These are phyloP conservation scores for Xylariaceae sp. DNA, from an alignment of 2,329 filamentous ascomycete species.

Conservation along the genomic window DNA sequence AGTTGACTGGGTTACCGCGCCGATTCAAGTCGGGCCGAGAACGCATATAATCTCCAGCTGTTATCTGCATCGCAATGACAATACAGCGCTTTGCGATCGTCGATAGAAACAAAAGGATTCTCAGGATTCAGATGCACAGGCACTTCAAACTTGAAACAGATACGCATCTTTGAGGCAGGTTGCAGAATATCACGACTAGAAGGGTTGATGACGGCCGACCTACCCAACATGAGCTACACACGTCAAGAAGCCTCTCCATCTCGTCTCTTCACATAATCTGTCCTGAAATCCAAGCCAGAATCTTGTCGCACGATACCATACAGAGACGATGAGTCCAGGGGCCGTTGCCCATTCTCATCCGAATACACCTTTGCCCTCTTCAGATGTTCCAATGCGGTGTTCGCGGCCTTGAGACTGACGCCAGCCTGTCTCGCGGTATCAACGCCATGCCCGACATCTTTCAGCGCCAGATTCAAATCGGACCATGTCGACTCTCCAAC, in stretches of 20 bases:
- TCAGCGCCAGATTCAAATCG: slow-evolving; percentile 48
- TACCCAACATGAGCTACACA: too few species aligned
- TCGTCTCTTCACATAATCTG: slow-evolving; percentile 15
- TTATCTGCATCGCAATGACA: too few species aligned
- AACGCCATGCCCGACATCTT: slow-evolving; percentile 51
- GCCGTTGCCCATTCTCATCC: slow-evolving; percentile 30
- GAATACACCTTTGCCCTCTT: slow-evolving; percentile 41
- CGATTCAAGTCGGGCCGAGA: too few species aligned
- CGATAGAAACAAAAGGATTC: too few species aligned
- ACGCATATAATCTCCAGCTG: too few species aligned
- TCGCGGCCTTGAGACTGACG: slow-evolving; percentile 38
- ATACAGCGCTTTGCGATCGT: too few species aligned
- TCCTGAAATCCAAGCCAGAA: slow-evolving; percentile 16
- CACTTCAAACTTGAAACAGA: too few species aligned
- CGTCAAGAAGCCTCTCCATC: slow-evolving; percentile 1
- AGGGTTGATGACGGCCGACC: too few species aligned
- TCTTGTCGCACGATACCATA: slow-evolving; percentile 42
- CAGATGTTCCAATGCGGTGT: slow-evolving; percentile 43
- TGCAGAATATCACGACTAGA: too few species aligned
- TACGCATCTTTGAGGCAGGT: too few species aligned
- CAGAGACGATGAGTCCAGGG: slow-evolving; percentile 49
- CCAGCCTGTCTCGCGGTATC: slow-evolving; percentile 40
- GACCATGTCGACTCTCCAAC: slow-evolving; percentile 42
- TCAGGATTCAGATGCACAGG: too few species aligned
- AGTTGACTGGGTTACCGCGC: too few species aligned